These are phyloP conservation scores for Astrocystis sublimbata DNA, from an alignment of 495 filamentous ascomycete genomes.

Conservation along the genomic window DNA sequence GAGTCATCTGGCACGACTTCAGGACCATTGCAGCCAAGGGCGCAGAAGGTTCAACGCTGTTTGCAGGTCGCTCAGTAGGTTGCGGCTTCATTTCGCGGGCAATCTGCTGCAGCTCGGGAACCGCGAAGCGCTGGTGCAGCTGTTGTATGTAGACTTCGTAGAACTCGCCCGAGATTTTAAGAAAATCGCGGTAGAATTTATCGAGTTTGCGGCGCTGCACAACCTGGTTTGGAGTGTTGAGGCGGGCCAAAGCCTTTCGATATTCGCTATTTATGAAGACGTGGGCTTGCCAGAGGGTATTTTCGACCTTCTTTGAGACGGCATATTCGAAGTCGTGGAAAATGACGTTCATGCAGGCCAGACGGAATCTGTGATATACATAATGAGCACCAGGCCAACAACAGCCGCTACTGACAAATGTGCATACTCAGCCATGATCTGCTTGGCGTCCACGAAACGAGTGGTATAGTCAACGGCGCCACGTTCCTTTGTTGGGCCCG, in stretches of 20 bases:
- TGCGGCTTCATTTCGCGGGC: slow-evolving; percentile 67
- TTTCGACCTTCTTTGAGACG: slow-evolving; percentile 61
- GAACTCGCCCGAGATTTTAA: slow-evolving; percentile 83
- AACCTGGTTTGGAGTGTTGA: slow-evolving; percentile 54
- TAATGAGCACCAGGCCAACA: slow-evolving; percentile 24
- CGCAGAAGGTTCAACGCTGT: slow-evolving; percentile 44
- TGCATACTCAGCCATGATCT: slow-evolving; percentile 34
- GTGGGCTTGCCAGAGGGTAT: slow-evolving; percentile 77
- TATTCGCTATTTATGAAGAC: slow-evolving; percentile 73
- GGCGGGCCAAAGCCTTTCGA: slow-evolving; percentile 57
- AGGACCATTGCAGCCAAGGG: slow-evolving; percentile 60
- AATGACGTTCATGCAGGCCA: slow-evolving; percentile 68
- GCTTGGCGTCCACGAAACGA: slow-evolving; percentile 33
- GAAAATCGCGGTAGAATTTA: slow-evolving; percentile 76
- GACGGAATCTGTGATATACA: slow-evolving; percentile 61
- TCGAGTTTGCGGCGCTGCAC: slow-evolving; percentile 78
- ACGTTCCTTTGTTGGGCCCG: slow-evolving; percentile 27
- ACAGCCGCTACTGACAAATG: neutral
- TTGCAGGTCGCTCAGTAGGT: slow-evolving; percentile 35
- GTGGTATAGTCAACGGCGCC: slow-evolving; percentile 27
- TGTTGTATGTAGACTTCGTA: slow-evolving; percentile 83
- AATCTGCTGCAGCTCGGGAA: slow-evolving; percentile 71
- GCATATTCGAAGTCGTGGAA: slow-evolving; percentile 74
- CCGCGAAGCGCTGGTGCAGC: slow-evolving; percentile 69
- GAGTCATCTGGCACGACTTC: slow-evolving; percentile 75